Percentiles rank a stretch among this genome's conserved stretches.
These are phyloP conservation scores for Daedaleopsis nitida DNA, from an alignment of 768 basidiomycete species.

Conservation along the genomic window DNA sequence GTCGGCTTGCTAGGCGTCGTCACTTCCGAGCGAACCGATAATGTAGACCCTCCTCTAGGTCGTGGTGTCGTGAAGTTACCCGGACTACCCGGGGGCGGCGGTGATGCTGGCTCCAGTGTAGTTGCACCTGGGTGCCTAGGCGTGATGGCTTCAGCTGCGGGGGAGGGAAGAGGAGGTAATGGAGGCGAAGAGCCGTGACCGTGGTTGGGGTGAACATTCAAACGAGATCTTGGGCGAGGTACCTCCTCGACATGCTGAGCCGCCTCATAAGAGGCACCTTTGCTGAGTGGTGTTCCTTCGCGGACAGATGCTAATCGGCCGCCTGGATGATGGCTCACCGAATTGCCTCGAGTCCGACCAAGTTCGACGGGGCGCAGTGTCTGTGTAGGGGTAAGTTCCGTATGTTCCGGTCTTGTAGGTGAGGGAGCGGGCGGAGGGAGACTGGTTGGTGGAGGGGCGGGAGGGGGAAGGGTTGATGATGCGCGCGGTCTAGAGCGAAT, in stretches of 20 bases:
- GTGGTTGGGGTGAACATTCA: constrained; percentile 36
- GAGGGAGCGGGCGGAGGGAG: constrained; percentile 63
- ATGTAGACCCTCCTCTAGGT: constrained; percentile 59
- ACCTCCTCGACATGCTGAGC: constrained; percentile 17
- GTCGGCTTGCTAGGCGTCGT: constrained; percentile 24
- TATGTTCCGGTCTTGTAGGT: constrained; percentile 25
- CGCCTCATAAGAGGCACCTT: constrained; percentile 32
- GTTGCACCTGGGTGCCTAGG: constrained; percentile 2
- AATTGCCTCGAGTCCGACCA: constrained; percentile 47
- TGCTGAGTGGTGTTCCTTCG: constrained; percentile 51
- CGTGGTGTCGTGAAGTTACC: constrained; percentile 46
- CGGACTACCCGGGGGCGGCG: constrained; percentile 52
- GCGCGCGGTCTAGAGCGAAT: constrained; percentile 46
- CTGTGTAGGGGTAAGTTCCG: constrained; percentile 33
- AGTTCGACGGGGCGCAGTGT: constrained; percentile 39
- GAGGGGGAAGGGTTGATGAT: constrained; percentile 62
- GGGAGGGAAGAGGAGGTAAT: constrained; percentile 65
- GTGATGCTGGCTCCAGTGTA: constrained; percentile 29
- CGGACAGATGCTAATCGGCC: constrained; percentile 59
- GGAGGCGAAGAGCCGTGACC: constrained; percentile 21
- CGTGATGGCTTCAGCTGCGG: constrained; percentile 26
- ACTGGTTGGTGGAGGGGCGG: constrained; percentile 62
- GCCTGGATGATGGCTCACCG: constrained; percentile 58
- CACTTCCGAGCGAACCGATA: constrained; percentile 36
- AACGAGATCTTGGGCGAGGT: constrained; percentile 28